phyloP scores from a whole-genome alignment of 768 basidiomycete species.

The Rubroboletus satanas region DNA sequence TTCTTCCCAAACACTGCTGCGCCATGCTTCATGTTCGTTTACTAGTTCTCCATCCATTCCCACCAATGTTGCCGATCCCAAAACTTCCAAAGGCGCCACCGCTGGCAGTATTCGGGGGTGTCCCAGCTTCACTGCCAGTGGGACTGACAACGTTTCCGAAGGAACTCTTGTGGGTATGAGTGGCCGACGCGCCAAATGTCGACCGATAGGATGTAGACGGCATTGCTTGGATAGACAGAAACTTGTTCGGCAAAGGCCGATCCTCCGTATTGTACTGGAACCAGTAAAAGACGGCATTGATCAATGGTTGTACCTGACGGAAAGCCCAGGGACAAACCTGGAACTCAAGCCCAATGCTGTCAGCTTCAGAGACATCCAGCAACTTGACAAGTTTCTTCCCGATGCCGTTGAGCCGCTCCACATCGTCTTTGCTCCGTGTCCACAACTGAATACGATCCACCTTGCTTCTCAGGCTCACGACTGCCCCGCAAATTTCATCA shows the following conservation, averaged over 20 bases:
- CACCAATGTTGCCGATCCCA: conserved; percentile 39
- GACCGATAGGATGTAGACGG: conserved; percentile 66
- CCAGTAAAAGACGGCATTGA: background rate
- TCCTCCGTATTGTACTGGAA: conserved; percentile 83
- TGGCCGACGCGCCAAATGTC: conserved; percentile 47
- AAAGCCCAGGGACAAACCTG: conserved; percentile 50
- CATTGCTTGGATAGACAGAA: conserved; percentile 71
- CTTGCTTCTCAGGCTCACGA: conserved; percentile 82
- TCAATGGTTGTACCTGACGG: background rate
- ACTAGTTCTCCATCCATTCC: background rate
- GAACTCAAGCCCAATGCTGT: conserved; percentile 85
- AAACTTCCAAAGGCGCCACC: conserved; percentile 48
- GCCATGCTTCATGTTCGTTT: background rate
- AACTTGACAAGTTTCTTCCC: conserved; percentile 80
- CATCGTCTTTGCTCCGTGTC: conserved; percentile 82
- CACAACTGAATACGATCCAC: conserved; percentile 91
- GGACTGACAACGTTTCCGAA: conserved; percentile 20
- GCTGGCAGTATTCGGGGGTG: conserved; percentile 23
- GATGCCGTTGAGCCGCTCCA: conserved; percentile 78
- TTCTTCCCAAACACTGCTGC: background rate
- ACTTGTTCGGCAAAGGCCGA: conserved; percentile 75
- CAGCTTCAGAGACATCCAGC: conserved; percentile 79
- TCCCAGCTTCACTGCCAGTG: conserved; percentile 20
- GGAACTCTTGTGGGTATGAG: conserved; percentile 22
- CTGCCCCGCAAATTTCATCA: conserved; percentile 79